A percentile compares a stretch with the other conserved stretches of the same genome.
Evolutionary conservation across 1,139 yeast genomes (phyloP).

Genomic region (Nakaseomyces bracarensis): DNA sequence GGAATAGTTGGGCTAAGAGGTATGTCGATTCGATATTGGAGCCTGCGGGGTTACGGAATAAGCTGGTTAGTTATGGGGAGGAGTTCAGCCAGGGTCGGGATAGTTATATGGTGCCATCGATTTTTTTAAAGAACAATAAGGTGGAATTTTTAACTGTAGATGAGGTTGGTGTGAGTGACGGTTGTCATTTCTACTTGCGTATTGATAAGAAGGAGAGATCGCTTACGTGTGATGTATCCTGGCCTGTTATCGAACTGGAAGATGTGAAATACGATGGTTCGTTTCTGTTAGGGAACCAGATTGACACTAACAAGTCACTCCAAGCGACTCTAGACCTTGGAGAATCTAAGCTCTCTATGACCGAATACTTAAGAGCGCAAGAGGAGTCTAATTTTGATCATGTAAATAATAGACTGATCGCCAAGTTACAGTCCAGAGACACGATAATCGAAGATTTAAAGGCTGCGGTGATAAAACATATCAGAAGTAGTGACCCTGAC

Average conservation of each 20-base stretch:
- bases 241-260: conserved; percentile 24
- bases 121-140: conserved; percentile 15
- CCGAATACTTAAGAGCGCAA: conserved; percentile 20
- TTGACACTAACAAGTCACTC: conserved; percentile 23
- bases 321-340: conserved; percentile 21
- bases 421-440: conserved; percentile 13
- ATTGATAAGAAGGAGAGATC: conserved; percentile 8
- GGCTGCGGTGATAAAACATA: conserved; percentile 11
- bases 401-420: conserved; percentile 11
- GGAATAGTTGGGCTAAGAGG: not conserved
- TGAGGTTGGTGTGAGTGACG: conserved; percentile 13
- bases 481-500: conserved; percentile 12
- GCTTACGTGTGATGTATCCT: conserved; percentile 11
- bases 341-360: conserved; percentile 21
- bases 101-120: conserved; percentile 15
- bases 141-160: conserved; percentile 26
- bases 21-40: not conserved
- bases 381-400: conserved; percentile 14
- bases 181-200: conserved; percentile 28
- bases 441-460: conserved; percentile 20
- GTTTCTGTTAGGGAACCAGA: conserved; percentile 16
- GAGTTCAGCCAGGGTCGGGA: not conserved
- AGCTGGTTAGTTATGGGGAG: not conserved
- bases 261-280: conserved; percentile 12
- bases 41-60: not conserved